phyloP scores from a whole-genome alignment of 163 green algal genomes.

The Chlorella variabilis region DNA sequence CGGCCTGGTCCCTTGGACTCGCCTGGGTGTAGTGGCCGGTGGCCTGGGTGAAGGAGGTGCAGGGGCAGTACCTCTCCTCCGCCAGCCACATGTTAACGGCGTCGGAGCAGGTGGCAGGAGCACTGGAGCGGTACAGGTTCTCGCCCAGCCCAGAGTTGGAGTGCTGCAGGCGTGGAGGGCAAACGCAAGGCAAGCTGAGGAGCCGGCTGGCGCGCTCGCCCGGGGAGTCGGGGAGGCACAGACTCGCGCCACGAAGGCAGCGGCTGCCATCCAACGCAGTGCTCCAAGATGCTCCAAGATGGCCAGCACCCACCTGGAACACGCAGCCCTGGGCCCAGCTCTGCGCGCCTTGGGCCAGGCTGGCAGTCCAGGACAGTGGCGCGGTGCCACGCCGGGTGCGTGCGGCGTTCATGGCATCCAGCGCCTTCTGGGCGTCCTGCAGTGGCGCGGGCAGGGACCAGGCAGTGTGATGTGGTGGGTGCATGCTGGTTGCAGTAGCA shows the following conservation, averaged over 20 bases:
- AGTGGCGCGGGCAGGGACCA: neutral
- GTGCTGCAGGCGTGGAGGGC: neutral
- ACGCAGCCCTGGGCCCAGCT: neutral
- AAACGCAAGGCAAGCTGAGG: no score
- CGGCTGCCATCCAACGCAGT: neutral
- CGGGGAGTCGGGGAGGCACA: neutral
- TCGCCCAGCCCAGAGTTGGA: neutral
- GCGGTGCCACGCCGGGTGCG: neutral
- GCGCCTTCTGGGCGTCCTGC: neutral
- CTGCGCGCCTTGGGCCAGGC: neutral
- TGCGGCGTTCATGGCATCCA: neutral
- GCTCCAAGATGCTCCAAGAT: no score
- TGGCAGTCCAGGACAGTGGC: neutral
- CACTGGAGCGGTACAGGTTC: neutral
- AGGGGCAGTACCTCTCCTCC: neutral
- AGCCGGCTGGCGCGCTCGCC: no score
- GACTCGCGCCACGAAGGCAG: neutral
- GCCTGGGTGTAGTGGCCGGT: neutral
- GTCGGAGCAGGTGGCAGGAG: neutral
- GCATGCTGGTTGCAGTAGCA: no score
- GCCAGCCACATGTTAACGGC: slow-evolving; percentile 7
- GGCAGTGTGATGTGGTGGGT: no score
- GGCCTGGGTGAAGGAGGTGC: neutral
- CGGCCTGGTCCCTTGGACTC: no score
- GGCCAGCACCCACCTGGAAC: neutral